phyloP scores from a whole-genome alignment of 1,139 yeast species.

The Geotrichum candidum region DNA sequence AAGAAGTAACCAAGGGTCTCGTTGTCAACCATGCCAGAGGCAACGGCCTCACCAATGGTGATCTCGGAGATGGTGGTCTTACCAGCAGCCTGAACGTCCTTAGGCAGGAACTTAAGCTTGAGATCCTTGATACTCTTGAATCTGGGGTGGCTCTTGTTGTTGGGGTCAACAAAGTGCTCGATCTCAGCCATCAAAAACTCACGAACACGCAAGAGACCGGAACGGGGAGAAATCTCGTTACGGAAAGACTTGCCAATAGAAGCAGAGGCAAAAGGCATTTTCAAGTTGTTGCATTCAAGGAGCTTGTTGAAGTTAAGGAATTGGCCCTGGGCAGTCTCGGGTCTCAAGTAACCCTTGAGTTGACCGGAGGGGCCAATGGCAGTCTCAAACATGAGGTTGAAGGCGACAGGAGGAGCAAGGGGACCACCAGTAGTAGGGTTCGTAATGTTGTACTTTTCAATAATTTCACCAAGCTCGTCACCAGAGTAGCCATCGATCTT shows the following conservation, averaged over 20 bases:
- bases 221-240: conserved; percentile 97
- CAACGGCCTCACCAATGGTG: conserved; percentile 86
- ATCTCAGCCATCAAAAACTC: conserved; percentile 99
- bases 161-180: conserved; percentile 96
- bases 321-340: conserved; percentile 99
- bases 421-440: conserved; percentile 88
- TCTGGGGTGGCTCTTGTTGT: conserved; percentile 72
- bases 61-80: conserved; percentile 57
- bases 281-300: conserved; percentile 89
- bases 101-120: conserved; percentile 73
- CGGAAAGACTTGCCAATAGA: conserved; percentile 98
- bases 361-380: conserved; percentile 99
- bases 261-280: conserved; percentile 98
- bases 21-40: conserved; percentile 83
- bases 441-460: conserved; percentile 70
- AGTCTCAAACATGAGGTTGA: conserved; percentile 98
- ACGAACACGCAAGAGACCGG: conserved; percentile 95
- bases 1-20: conserved; percentile 95
- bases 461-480: conserved; percentile 81
- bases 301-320: conserved; percentile 90
- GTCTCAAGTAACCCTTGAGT: conserved; percentile 90
- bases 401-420: conserved; percentile 86
- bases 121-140: conserved; percentile 72
- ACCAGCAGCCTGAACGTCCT: conserved; percentile 81
- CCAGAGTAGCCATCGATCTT: conserved; percentile 92